Percentiles rank a stretch among this genome's conserved stretches.
phyloP scores from a whole-genome alignment of 192 early-diverging fungal species.

The Cladochytrium replicatum region DNA sequence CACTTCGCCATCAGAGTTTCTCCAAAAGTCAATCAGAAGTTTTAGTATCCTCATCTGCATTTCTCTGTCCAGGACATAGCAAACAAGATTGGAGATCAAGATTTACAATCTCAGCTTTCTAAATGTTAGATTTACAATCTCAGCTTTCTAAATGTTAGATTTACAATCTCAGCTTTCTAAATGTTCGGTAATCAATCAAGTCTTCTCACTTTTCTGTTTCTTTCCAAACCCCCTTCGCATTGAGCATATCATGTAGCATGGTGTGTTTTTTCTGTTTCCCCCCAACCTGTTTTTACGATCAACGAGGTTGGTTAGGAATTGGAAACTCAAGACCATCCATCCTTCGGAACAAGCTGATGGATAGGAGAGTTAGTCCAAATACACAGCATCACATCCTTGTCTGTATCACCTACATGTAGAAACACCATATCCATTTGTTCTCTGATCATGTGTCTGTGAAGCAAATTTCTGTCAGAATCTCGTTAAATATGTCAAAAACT shows the following conservation, averaged over 20 bases:
- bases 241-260: background rate
- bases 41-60: constrained; percentile 22
- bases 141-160: constrained; percentile 47
- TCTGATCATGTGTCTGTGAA: constrained; percentile 30
- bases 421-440: constrained; percentile 34
- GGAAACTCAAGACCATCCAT: constrained; percentile 17
- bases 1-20: constrained; percentile 43
- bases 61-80: constrained; percentile 8
- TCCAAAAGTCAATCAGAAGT: constrained; percentile 38
- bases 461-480: constrained; percentile 31
- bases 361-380: background rate
- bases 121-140: constrained; percentile 31
- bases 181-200: background rate
- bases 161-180: constrained; percentile 47
- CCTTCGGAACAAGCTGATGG: constrained; percentile 7
- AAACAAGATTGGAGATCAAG: constrained; percentile 29
- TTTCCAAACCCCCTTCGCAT: background rate
- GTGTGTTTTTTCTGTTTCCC: constrained; percentile 2
- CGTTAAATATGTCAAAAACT: too few species aligned
- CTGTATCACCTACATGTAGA: constrained; percentile 19
- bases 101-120: constrained; percentile 45
- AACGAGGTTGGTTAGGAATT: constrained; percentile 37
- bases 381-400: too few species aligned
- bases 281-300: constrained; percentile 37
- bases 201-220: background rate